Evolutionary conservation across 2,329 filamentous ascomycete genomes (phyloP).

Genomic region (Thielaviopsis ethacetica): DNA sequence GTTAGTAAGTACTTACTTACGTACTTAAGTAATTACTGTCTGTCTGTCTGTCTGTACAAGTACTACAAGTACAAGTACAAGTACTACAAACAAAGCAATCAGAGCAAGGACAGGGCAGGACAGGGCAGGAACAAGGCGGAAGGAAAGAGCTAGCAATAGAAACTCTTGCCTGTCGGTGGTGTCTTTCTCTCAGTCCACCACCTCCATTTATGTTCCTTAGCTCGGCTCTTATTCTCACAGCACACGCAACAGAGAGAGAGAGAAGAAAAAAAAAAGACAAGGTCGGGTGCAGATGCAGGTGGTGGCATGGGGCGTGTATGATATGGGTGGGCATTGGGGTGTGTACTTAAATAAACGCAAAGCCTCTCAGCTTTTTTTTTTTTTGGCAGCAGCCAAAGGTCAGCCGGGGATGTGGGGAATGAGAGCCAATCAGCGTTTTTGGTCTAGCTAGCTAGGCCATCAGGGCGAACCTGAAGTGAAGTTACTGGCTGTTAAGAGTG

Average conservation of each 20-base stretch:
- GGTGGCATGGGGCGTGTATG: too few species aligned
- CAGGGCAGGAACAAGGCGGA: background rate
- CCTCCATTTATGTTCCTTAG: too few species aligned
- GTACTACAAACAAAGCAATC: too few species aligned
- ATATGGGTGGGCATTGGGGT: too few species aligned
- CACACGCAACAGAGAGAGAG: too few species aligned
- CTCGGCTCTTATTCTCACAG: background rate
- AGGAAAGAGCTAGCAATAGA: background rate
- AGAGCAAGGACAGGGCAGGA: background rate
- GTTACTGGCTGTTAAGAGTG: too few species aligned
- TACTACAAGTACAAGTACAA: too few species aligned
- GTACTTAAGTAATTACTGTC: too few species aligned
- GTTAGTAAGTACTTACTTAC: too few species aligned
- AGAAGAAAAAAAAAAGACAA: constrained; percentile 1
- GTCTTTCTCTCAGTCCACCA: background rate
- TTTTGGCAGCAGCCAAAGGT: background rate
- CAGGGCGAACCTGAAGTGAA: too few species aligned
- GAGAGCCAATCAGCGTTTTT: background rate
- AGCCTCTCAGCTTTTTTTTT: background rate
- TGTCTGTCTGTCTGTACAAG: too few species aligned
- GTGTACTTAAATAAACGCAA: background rate
- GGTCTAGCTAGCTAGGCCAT: background rate
- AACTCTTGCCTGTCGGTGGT: background rate
- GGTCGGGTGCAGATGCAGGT: background rate
- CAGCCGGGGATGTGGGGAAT: background rate